These are phyloP conservation scores for Cryptomeria japonica DNA, from an alignment of 75 land plant species.

Conservation along the genomic window DNA sequence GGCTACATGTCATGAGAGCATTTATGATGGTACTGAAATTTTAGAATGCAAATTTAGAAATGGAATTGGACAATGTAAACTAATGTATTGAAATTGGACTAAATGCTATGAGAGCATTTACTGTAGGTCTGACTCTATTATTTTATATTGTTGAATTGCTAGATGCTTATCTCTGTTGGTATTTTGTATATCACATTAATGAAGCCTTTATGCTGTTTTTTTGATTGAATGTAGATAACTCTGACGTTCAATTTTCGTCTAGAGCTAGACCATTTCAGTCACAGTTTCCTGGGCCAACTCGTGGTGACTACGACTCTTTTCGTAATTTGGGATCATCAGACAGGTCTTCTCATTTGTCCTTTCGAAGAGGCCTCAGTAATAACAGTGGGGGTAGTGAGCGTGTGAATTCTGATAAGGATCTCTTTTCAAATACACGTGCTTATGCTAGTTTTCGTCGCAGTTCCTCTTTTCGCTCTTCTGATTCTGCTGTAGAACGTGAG, in stretches of 20 bases:
- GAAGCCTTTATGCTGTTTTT: neutral
- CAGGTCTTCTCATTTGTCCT: conserved; percentile 18
- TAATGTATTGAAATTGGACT: neutral
- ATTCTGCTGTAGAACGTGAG: conserved; percentile 26
- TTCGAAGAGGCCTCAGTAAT: conserved; percentile 19
- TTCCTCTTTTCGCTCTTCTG: conserved; percentile 16
- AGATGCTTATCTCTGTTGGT: neutral
- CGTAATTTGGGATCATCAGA: conserved; percentile 28
- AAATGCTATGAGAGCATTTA: neutral
- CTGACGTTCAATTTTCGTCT: neutral
- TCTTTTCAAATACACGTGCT: conserved; percentile 21
- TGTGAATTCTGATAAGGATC: conserved; percentile 16
- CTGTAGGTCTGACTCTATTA: neutral
- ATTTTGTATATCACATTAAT: neutral
- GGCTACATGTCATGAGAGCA: neutral
- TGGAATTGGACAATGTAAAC: neutral
- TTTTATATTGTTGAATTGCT: neutral
- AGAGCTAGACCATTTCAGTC: conserved; percentile 12
- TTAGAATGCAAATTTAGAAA: neutral
- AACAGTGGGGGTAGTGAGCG: conserved; percentile 28
- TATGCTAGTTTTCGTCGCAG: conserved; percentile 49
- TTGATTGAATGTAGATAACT: neutral
- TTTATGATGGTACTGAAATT: neutral
- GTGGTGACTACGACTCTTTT: conserved; percentile 21
- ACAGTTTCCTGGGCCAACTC: conserved; percentile 16